These are phyloP conservation scores for Hypholoma sublateritium DNA, from an alignment of 768 basidiomycete genomes.

Conservation along the genomic window DNA sequence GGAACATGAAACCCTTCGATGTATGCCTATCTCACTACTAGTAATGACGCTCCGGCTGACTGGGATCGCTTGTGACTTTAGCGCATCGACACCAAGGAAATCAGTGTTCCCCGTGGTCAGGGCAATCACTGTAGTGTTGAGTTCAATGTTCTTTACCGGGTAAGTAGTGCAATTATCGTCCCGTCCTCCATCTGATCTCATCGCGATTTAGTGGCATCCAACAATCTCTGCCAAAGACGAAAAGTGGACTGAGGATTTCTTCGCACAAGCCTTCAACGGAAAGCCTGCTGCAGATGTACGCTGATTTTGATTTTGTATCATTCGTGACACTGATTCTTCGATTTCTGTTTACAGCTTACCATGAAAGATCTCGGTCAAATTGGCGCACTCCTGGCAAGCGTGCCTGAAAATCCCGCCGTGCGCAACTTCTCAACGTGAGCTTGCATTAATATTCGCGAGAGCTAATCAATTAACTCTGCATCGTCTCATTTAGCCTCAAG, in stretches of 20 bases:
- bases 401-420: constrained; percentile 10
- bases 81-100: constrained; percentile 36
- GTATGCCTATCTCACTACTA: constrained; percentile 2
- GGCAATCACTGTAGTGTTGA: constrained; percentile 72
- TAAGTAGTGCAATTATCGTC: constrained; percentile 15
- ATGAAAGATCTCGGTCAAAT: constrained; percentile 9
- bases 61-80: constrained; percentile 1
- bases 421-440: constrained; percentile 13
- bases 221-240: constrained; percentile 48
- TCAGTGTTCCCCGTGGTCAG: constrained; percentile 44
- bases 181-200: not conserved
- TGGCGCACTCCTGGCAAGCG: constrained; percentile 7
- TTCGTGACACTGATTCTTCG: not conserved
- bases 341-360: constrained; percentile 3
- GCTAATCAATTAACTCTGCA: too few relatives aligned
- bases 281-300: constrained; percentile 21
- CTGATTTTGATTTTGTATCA: not conserved
- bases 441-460: not conserved
- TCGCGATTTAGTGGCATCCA: constrained; percentile 51
- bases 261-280: constrained; percentile 38
- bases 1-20: constrained; percentile 53
- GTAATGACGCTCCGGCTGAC: not conserved
- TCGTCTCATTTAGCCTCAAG: constrained; percentile 4
- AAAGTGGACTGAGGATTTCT: constrained; percentile 48
- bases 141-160: constrained; percentile 55